A percentile compares a stretch with the other conserved stretches of the same genome.
These are phyloP conservation scores for Chenopodium berlandieri DNA, from an alignment of 148 eudicot genomes.

Conservation along the genomic window DNA sequence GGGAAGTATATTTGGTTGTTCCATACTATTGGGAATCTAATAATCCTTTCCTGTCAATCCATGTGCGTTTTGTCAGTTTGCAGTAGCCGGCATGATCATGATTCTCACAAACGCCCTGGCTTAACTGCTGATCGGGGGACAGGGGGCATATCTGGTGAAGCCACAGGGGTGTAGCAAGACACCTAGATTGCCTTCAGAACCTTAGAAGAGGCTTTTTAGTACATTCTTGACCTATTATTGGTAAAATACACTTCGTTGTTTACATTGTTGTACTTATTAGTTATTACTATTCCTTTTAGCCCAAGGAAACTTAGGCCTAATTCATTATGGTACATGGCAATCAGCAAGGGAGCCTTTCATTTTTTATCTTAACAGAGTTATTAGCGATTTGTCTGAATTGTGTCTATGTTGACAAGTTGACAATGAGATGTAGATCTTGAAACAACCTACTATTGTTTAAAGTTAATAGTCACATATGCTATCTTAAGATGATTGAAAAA, in stretches of 20 bases:
- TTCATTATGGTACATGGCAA: neutral
- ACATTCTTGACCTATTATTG: slow-evolving; percentile 1
- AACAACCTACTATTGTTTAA: neutral
- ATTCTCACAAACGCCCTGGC: neutral
- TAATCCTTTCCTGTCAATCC: slow-evolving; percentile 2
- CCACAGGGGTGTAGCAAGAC: neutral
- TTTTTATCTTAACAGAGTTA: neutral
- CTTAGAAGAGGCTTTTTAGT: slow-evolving; percentile 1
- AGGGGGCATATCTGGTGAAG: neutral
- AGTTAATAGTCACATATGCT: neutral
- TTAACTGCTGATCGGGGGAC: neutral
- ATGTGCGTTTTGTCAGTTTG: neutral
- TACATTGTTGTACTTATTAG: neutral
- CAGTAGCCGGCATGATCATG: neutral
- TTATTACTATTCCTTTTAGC: neutral
- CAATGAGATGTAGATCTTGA: neutral
- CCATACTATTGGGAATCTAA: slow-evolving; percentile 1
- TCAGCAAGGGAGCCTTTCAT: neutral
- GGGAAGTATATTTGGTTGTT: neutral
- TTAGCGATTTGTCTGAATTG: neutral
- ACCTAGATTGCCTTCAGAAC: neutral
- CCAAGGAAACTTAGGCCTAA: neutral
- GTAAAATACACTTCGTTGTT: neutral
- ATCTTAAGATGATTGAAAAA: neutral
- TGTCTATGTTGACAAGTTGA: neutral